Conservation (phyloP, 1,284 basidiomycete species). For the Trametes sp. region DNA sequence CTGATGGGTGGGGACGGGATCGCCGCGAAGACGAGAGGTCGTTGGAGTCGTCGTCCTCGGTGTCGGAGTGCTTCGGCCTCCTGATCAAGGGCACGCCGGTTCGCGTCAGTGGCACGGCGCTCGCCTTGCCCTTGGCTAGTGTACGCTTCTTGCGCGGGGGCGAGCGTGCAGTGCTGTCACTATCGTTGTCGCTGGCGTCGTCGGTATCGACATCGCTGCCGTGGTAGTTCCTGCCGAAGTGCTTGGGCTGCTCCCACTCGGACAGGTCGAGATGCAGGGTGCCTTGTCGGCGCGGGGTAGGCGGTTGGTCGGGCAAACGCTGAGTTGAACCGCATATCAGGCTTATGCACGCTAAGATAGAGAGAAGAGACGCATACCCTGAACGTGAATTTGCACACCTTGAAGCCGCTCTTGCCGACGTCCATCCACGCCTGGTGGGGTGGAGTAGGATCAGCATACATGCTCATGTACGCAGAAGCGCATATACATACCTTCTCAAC, state of each 20-base stretch:
- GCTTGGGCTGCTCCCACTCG: slow-evolving; percentile 18
- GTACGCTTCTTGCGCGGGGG: not conserved
- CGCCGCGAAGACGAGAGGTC: not conserved
- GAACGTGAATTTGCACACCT: slow-evolving; percentile 33
- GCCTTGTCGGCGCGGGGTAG: slow-evolving; percentile 26
- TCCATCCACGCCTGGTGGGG: slow-evolving; percentile 29
- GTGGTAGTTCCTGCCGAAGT: slow-evolving; percentile 10
- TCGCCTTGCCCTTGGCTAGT: not conserved
- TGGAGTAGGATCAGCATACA: not conserved
- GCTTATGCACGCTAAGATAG: not conserved
- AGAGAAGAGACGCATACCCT: slow-evolving; percentile 8
- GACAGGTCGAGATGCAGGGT: slow-evolving; percentile 12
- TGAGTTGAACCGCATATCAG: not conserved
- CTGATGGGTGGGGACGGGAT: not conserved
- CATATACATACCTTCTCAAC: slow-evolving; percentile 39
- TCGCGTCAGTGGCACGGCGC: not conserved
- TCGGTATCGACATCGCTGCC: not conserved
- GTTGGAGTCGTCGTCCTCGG: not conserved
- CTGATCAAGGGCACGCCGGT: slow-evolving; percentile 8
- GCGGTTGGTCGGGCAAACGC: slow-evolving; percentile 31
- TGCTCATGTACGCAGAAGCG: not conserved
- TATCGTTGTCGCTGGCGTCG: not conserved
- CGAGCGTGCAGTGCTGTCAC: not conserved
- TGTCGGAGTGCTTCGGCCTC: not conserved
- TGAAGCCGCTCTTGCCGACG: slow-evolving; percentile 30